Conservation (phyloP, 2,329 filamentous ascomycete species). For the Epichloe gansuensis region DNA sequence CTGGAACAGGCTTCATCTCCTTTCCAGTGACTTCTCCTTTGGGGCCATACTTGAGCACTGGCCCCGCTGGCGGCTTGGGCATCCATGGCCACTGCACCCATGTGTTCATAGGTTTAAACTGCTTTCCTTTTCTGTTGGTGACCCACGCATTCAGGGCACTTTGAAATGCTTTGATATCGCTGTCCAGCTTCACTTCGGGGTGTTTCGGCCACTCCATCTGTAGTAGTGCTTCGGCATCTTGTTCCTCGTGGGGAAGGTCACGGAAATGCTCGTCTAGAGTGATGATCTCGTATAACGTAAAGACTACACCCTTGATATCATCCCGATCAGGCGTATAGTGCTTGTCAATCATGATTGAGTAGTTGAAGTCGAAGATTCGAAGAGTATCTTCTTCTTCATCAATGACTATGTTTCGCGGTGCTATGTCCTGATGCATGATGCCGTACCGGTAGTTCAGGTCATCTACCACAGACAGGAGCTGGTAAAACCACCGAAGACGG, state of each 20-base stretch:
- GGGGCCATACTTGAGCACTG: too few species aligned
- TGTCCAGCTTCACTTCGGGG: slow-evolving; percentile 20
- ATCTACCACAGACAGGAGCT: slow-evolving; percentile 24
- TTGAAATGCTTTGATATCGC: slow-evolving; percentile 16
- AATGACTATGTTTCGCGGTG: slow-evolving; percentile 24
- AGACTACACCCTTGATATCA: slow-evolving; percentile 21
- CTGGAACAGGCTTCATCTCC: background rate
- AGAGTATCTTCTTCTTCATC: slow-evolving; percentile 19
- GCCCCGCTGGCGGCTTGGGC: background rate
- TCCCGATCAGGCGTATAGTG: slow-evolving; percentile 6
- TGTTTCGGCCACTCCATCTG: slow-evolving; percentile 19
- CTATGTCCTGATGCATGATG: slow-evolving; percentile 26
- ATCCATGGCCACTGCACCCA: slow-evolving; percentile 4
- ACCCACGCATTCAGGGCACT: slow-evolving; percentile 15
- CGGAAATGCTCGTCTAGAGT: slow-evolving; percentile 16
- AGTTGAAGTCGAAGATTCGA: slow-evolving; percentile 25
- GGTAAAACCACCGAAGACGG: slow-evolving; percentile 22
- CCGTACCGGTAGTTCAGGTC: slow-evolving; percentile 24
- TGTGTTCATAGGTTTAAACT: background rate
- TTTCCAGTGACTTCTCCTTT: background rate
- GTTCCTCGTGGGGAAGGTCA: slow-evolving; percentile 13
- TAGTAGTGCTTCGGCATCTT: slow-evolving; percentile 11
- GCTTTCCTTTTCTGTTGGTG: background rate
- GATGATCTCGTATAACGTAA: slow-evolving; percentile 24
- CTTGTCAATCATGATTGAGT: slow-evolving; percentile 11